phyloP scores from a whole-genome alignment of 2,329 filamentous ascomycete species.

The Colletotrichum aenigma region DNA sequence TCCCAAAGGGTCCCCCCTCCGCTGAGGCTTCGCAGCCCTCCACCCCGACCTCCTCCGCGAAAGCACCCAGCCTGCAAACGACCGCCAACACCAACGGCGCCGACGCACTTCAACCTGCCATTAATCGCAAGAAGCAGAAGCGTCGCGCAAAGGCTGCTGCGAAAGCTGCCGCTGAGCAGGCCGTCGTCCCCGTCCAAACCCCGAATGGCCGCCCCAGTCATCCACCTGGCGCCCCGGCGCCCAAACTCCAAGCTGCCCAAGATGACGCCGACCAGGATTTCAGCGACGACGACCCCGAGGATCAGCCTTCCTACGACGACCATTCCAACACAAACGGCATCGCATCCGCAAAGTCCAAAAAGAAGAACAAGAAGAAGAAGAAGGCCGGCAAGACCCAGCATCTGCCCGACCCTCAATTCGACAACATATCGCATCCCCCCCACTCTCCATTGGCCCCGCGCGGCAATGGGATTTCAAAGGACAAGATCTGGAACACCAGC shows the following conservation, averaged over 20 bases:
- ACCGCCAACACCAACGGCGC: slow-evolving; percentile 21
- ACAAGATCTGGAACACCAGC: slow-evolving; percentile 97
- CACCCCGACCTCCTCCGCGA: slow-evolving; percentile 48
- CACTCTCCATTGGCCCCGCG: slow-evolving; percentile 35
- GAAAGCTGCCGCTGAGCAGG: slow-evolving; percentile 55
- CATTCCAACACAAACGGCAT: slow-evolving; percentile 35
- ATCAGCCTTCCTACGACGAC: slow-evolving; percentile 44
- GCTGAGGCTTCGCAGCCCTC: slow-evolving; percentile 60
- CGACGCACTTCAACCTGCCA: slow-evolving; percentile 48
- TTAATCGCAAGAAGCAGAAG: slow-evolving; percentile 96
- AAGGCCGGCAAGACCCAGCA: slow-evolving; percentile 41
- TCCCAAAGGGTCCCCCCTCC: slow-evolving; percentile 58
- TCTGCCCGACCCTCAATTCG: slow-evolving; percentile 32
- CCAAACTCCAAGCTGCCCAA: slow-evolving; percentile 34
- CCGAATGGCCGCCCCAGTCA: slow-evolving; percentile 47
- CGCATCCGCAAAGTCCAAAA: slow-evolving; percentile 63
- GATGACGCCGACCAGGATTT: slow-evolving; percentile 59
- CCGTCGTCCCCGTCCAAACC: slow-evolving; percentile 26
- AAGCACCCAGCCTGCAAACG: slow-evolving; percentile 30
- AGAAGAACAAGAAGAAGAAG: slow-evolving; percentile 69
- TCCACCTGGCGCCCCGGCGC: slow-evolving; percentile 29
- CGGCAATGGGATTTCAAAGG: slow-evolving; percentile 62
- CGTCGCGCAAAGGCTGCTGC: slow-evolving; percentile 84
- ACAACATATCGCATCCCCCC: slow-evolving; percentile 27
- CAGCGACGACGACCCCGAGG: slow-evolving; percentile 58